Percentiles rank a stretch among this genome's conserved stretches.
Evolutionary conservation across 345 rosid genomes (phyloP).

Genomic region (Durio zibethinus): DNA sequence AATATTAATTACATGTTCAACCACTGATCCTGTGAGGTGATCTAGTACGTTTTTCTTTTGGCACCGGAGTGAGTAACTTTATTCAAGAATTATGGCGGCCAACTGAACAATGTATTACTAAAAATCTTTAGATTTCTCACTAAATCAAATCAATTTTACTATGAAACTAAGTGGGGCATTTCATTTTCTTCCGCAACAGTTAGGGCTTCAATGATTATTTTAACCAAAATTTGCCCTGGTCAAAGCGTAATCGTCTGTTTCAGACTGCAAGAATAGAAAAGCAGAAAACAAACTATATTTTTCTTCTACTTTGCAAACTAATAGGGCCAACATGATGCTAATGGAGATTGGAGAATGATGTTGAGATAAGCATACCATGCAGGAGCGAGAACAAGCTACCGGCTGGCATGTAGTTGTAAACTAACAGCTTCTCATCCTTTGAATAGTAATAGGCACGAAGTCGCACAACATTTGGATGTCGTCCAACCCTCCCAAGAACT

Average conservation of each 20-base stretch:
- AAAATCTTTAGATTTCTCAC: no score
- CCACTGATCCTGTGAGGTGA: no score
- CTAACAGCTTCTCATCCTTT: conserved; percentile 63
- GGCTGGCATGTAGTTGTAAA: conserved; percentile 50
- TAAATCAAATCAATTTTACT: no score
- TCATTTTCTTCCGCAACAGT: not conserved
- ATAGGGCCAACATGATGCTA: not conserved
- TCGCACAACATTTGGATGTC: conserved; percentile 56
- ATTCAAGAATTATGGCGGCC: no score
- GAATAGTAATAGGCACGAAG: conserved; percentile 54
- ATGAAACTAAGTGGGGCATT: no score
- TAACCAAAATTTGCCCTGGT: not conserved
- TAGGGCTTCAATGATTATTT: not conserved
- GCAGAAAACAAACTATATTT: not conserved
- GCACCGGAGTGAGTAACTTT: no score
- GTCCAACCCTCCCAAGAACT: conserved; percentile 50
- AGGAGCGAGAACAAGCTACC: conserved; percentile 67
- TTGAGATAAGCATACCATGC: conserved; percentile 43
- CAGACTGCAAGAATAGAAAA: not conserved
- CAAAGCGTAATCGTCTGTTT: not conserved
- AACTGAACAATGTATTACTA: no score
- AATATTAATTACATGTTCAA: no score
- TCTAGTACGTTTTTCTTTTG: no score
- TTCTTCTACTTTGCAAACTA: not conserved
- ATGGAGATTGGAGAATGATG: not conserved